Base-by-base conservation (phyloP, 495 filamentous ascomycete genomes). In the Tuber indicum region DNA sequence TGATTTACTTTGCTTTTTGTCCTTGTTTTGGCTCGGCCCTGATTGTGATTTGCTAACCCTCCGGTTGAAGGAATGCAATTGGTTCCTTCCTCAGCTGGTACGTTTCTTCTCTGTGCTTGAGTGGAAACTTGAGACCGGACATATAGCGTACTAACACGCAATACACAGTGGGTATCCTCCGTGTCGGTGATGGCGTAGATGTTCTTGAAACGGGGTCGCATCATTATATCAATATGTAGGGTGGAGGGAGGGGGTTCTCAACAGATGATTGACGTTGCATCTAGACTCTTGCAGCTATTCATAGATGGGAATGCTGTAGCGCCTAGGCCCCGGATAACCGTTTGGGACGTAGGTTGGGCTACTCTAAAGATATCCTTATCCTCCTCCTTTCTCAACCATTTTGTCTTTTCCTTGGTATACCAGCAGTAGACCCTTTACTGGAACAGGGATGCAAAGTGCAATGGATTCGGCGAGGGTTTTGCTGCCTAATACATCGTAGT, bases 141-240 rank as follows among this genome's bases (percentile, higher is more conserved):
- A 66, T 66, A 66, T 36, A 66, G 26, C 26, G 36, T 36, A 32
- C 12, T 36, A 66, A 66, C 26, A 66, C 58, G 58, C 58, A 66
- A 66, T 66, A 66, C 58, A 66, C 4, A 66, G 58, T 85, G 66
- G 86, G 87, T 47, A 79, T 83, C 1, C 78, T 93, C 41, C 82
- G 81, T 6, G 90, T 92, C 43, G 90, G 90, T 0, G 91, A 93
- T 85, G 81, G 84, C 71, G 80, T 94, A 39, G 81, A 85, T 16
- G 89, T 93, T 0, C 75, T 90, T 36, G 88, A 91, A 84, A 87
- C 83, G 1, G 91, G 91, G 3, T 86, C 88, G 76, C 91, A 93
- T 86, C 85, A 83, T 75, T 92, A 91, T 84, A 87, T 91, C 69
- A 87, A 87, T 76, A 77, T 83, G 69, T 84, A 46, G 72, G 26